Evolutionary conservation across 345 rosid species (phyloP).

Genomic region (Sisymbrium irio): DNA sequence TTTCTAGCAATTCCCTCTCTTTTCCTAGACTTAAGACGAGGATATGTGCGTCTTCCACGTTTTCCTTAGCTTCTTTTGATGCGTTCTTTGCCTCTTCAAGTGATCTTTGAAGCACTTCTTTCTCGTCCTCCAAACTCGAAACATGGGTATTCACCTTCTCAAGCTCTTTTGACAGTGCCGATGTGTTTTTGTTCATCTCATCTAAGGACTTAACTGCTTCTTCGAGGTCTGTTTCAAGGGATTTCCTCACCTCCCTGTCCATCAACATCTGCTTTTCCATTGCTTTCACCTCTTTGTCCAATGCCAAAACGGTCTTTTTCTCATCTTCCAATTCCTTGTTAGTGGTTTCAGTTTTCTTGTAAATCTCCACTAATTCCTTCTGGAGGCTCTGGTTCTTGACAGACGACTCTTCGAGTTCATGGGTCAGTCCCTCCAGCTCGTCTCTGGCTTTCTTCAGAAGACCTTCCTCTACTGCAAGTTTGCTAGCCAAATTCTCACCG

Average conservation of each 20-base stretch:
- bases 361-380: slow-evolving; percentile 58
- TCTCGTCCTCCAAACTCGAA: slow-evolving; percentile 73
- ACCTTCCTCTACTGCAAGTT: slow-evolving; percentile 54
- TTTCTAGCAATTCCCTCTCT: slow-evolving; percentile 75
- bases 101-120: slow-evolving; percentile 67
- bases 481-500: slow-evolving; percentile 43
- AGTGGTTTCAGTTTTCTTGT: slow-evolving; percentile 53
- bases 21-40: slow-evolving; percentile 76
- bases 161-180: slow-evolving; percentile 59
- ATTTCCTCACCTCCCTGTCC: slow-evolving; percentile 62
- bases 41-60: slow-evolving; percentile 88
- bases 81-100: slow-evolving; percentile 61
- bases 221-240: slow-evolving; percentile 74
- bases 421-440: slow-evolving; percentile 43
- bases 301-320: slow-evolving; percentile 42
- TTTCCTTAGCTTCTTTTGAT: slow-evolving; percentile 63
- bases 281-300: slow-evolving; percentile 56
- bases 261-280: slow-evolving; percentile 64
- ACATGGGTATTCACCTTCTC: slow-evolving; percentile 55
- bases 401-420: slow-evolving; percentile 44
- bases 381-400: slow-evolving; percentile 53
- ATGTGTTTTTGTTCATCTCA: slow-evolving; percentile 69
- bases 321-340: slow-evolving; percentile 61
- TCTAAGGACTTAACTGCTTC: slow-evolving; percentile 87
- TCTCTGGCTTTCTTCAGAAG: slow-evolving; percentile 50